Percentiles rank a stretch among this genome's conserved stretches.
Evolutionary conservation across 2,329 filamentous ascomycete genomes (phyloP).

Genomic region (Chaetomiaceae sp.): DNA sequence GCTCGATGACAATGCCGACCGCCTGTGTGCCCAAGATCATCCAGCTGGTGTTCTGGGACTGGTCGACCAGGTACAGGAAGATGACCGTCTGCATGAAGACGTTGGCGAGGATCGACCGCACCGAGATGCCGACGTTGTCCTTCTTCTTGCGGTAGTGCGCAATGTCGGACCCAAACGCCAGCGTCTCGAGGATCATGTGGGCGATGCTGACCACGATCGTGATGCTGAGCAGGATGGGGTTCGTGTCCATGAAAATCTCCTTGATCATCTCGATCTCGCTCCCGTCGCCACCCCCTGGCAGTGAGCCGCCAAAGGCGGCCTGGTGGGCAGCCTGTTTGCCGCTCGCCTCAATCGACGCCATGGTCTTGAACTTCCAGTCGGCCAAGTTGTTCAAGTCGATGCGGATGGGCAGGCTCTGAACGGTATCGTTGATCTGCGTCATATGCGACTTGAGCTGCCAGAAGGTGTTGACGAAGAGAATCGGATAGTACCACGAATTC

Average conservation of each 20-base stretch:
- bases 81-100: slow-evolving; percentile 97
- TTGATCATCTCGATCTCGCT: slow-evolving; percentile 97
- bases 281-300: slow-evolving; percentile 77
- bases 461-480: slow-evolving; percentile 91
- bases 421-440: slow-evolving; percentile 84
- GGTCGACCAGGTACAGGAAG: slow-evolving; percentile 94
- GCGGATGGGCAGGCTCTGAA: slow-evolving; percentile 72
- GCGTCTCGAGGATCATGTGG: slow-evolving; percentile 90
- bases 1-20: slow-evolving; percentile 62
- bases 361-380: slow-evolving; percentile 84
- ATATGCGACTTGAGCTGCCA: slow-evolving; percentile 94
- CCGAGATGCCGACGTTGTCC: slow-evolving; percentile 93
- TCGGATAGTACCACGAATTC: slow-evolving; percentile 88
- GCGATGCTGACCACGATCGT: slow-evolving; percentile 80
- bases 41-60: slow-evolving; percentile 96
- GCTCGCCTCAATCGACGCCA: slow-evolving; percentile 79
- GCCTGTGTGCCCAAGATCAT: slow-evolving; percentile 96
- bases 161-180: slow-evolving; percentile 97
- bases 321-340: slow-evolving; percentile 76
- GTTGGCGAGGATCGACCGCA: slow-evolving; percentile 92
- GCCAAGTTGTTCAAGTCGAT: slow-evolving; percentile 76
- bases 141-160: slow-evolving; percentile 99
- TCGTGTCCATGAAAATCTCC: slow-evolving; percentile 88
- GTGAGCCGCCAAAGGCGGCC: slow-evolving; percentile 64
- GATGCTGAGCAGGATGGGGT: slow-evolving; percentile 79